These are phyloP conservation scores for Diaporthe amygdali DNA, from an alignment of 2,329 filamentous ascomycete genomes.

Conservation along the genomic window DNA sequence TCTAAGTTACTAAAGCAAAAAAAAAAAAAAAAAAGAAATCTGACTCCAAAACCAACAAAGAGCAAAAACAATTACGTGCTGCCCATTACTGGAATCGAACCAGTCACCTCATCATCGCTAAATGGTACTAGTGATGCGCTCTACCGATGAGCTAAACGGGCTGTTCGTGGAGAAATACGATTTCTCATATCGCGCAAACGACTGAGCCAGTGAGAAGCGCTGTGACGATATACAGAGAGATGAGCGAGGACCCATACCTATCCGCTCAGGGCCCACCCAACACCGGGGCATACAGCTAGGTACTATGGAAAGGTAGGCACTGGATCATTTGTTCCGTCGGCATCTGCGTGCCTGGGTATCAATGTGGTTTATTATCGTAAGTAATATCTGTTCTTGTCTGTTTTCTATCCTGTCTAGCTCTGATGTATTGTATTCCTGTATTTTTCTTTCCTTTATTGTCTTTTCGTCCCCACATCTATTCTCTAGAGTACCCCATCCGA, in stretches of 20 bases:
- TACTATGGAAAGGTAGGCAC: too few species aligned
- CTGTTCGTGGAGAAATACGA: too few species aligned
- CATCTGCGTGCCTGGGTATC: not conserved
- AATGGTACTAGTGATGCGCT: slow-evolving; percentile 25
- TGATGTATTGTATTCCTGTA: not conserved
- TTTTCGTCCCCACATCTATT: not conserved
- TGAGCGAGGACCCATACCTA: too few species aligned
- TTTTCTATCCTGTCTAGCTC: not conserved
- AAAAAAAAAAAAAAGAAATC: not conserved
- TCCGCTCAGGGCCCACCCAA: not conserved
- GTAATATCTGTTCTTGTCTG: not conserved
- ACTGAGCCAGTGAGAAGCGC: too few species aligned
- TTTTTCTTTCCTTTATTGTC: not conserved
- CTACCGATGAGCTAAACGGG: slow-evolving; percentile 27
- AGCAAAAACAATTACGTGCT: not conserved
- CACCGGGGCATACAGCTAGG: too few species aligned
- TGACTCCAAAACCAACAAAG: not conserved
- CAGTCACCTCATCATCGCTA: slow-evolving; percentile 23
- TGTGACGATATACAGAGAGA: too few species aligned
- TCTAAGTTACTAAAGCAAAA: not conserved
- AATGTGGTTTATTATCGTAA: not conserved
- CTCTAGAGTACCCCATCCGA: not conserved
- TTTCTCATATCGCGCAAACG: too few species aligned
- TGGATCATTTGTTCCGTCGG: not conserved
- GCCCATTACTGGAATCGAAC: slow-evolving; percentile 26